A percentile compares a stretch with the other conserved stretches of the same genome.
phyloP scores from a whole-genome alignment of 768 basidiomycete genomes.

The Tricholoma hemisulphureum region DNA sequence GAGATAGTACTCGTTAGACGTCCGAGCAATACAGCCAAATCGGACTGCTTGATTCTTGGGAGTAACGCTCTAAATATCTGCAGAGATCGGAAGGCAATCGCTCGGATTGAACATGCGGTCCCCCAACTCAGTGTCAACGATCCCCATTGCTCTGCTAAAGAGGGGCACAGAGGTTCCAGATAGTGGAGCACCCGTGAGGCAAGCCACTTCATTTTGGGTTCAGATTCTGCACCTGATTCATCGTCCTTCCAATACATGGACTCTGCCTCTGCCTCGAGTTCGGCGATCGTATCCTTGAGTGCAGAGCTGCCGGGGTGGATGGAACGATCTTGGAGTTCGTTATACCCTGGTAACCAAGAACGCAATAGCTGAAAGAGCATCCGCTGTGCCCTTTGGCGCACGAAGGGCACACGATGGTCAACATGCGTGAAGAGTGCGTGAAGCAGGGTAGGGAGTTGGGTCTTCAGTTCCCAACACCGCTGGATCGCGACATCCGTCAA shows the following conservation, averaged over 20 bases:
- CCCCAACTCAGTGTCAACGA: slow-evolving; percentile 80
- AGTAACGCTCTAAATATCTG: slow-evolving; percentile 85
- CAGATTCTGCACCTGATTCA: slow-evolving; percentile 52
- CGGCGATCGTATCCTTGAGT: slow-evolving; percentile 49
- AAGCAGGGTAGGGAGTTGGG: slow-evolving; percentile 70
- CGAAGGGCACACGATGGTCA: slow-evolving; percentile 69
- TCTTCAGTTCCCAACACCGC: slow-evolving; percentile 70
- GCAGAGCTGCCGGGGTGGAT: slow-evolving; percentile 44
- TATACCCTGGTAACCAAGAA: slow-evolving; percentile 77
- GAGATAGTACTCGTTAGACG: slow-evolving; percentile 84
- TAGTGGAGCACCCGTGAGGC: slow-evolving; percentile 65
- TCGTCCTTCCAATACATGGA: slow-evolving; percentile 71
- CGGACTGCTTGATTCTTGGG: slow-evolving; percentile 65
- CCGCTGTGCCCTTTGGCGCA: slow-evolving; percentile 69
- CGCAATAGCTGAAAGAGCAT: slow-evolving; percentile 85
- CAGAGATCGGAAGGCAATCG: slow-evolving; percentile 82
- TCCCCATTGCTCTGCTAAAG: slow-evolving; percentile 75
- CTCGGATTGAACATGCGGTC: slow-evolving; percentile 82
- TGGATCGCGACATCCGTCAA: slow-evolving; percentile 74
- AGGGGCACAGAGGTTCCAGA: slow-evolving; percentile 66
- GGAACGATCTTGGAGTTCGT: slow-evolving; percentile 63
- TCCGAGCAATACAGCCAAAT: slow-evolving; percentile 77
- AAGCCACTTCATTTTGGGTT: slow-evolving; percentile 67
- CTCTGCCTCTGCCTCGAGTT: slow-evolving; percentile 59
- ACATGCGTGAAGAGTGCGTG: slow-evolving; percentile 80